These are phyloP conservation scores for Macrolepiota albuminosa DNA, from an alignment of 768 basidiomycete species.

Conservation along the genomic window DNA sequence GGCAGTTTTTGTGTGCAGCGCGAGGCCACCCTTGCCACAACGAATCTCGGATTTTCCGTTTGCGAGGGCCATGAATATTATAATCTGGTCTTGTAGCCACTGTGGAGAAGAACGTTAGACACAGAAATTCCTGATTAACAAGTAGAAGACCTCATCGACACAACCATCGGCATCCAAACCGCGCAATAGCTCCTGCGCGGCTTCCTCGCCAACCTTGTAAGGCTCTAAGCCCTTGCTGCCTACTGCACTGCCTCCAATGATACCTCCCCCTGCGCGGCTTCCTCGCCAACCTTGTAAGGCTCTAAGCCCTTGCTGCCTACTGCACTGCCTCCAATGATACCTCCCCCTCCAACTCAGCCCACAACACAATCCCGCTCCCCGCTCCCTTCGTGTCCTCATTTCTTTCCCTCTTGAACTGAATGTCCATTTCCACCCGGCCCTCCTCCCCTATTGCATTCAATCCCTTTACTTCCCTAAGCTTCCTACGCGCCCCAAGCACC, in stretches of 20 bases:
- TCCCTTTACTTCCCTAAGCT: constrained; percentile 29
- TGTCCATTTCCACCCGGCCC: constrained; percentile 26
- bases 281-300: constrained; percentile 44
- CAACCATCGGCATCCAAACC: constrained; percentile 64
- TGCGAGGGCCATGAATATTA: constrained; percentile 73
- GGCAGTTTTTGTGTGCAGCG: constrained; percentile 68
- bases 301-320: constrained; percentile 48
- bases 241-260: constrained; percentile 66
- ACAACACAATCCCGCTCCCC: constrained; percentile 69
- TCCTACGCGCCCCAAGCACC: constrained; percentile 44
- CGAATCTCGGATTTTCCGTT: constrained; percentile 55
- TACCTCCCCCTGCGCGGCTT: constrained; percentile 54
- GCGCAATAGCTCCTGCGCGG: constrained; percentile 52
- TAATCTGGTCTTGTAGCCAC: constrained; percentile 68
- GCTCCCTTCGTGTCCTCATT: constrained; percentile 45
- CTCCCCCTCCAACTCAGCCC: constrained; percentile 68
- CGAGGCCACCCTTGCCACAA: constrained; percentile 51
- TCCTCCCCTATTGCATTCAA: constrained; percentile 12
- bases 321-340: constrained; percentile 65
- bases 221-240: constrained; percentile 47
- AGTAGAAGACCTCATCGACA: constrained; percentile 57
- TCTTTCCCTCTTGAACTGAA: constrained; percentile 36
- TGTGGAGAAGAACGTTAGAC: constrained; percentile 9
- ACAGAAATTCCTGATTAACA: neutral
- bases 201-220: constrained; percentile 48